Evolutionary conservation across 2,329 filamentous ascomycete genomes (phyloP), one percentile per base, ranked within the genome.

Genomic region (Aspergillus awamori): DNA sequence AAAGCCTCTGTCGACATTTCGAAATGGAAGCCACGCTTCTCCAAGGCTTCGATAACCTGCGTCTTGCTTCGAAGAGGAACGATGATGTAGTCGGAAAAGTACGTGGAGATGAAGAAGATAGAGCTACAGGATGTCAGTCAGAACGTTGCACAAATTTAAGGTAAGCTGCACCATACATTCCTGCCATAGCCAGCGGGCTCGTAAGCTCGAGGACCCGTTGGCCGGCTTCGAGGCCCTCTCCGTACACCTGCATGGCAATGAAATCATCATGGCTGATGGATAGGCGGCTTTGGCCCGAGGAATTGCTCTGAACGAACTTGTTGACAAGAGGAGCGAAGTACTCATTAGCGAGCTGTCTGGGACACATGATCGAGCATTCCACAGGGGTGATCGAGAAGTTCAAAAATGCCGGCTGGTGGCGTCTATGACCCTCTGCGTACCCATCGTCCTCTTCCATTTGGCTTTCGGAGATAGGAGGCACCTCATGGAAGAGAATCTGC

Each of bases 101-200:
- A 99, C 33, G 93, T 97, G 3, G 94, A 97, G 75, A 97, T 96
- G 84, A 98, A 98, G 82, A 98, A 97, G 72, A 99, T 96, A 57
- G 94, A 91, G 56, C 86, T 87, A 51, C 20, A 17, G 17, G 36
- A 28, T 26, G 7, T 36, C 15, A 38, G 54, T 62, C 53, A 64
- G 57, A 30, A 38, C 17, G 17, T 51, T 33, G 4, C 20, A 8
- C 13, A n/a, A 15, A 8, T 3, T 13, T 17, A 41, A 8, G 26
- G 54, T 7, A 33, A 10, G 24, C 38, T 57, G 22, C 30, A 74
- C 84, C 33, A 76, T 78, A 87, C 84, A 98, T 95, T 69, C 92
- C 92, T 53, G 94, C 94, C 74, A 97, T 84, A 28, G 95, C 94
- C 33, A 98, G 83, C 5, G 94, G 95, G 57, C 89, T 93, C 7